Evolutionary conservation across 768 basidiomycete species (phyloP).

Genomic region (Pilatotrama ljubarskyi): DNA sequence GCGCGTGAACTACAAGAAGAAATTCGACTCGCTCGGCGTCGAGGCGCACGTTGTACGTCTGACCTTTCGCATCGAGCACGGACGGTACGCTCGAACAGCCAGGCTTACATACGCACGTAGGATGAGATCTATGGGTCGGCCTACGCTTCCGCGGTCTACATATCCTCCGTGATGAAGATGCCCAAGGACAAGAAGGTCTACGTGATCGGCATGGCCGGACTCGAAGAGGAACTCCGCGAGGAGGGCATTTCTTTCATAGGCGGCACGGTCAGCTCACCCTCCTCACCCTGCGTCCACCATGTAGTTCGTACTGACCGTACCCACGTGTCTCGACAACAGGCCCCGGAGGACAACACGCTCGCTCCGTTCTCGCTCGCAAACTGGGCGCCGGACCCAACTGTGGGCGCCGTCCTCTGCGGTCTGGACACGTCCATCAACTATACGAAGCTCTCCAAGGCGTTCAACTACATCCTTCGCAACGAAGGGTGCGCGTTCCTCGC

Average conservation of each 20-base stretch:
- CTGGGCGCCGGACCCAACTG: conserved; percentile 73
- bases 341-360: conserved; percentile 80
- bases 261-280: conserved; percentile 66
- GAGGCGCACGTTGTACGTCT: conserved; percentile 77
- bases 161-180: conserved; percentile 86
- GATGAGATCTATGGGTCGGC: conserved; percentile 98
- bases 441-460: conserved; percentile 91
- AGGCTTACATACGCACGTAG: conserved; percentile 40
- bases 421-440: conserved; percentile 88
- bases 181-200: conserved; percentile 93
- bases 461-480: conserved; percentile 83
- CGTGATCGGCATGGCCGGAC: conserved; percentile 87
- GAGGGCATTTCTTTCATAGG: conserved; percentile 83
- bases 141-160: conserved; percentile 79
- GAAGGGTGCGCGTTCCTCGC: conserved; percentile 80
- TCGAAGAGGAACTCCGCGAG: conserved; percentile 90
- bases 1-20: conserved; percentile 79
- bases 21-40: conserved; percentile 89
- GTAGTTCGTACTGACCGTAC: neutral
- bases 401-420: conserved; percentile 95
- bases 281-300: neutral
- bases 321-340: conserved; percentile 44
- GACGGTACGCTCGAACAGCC: neutral
- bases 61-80: neutral
- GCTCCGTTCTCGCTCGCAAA: conserved; percentile 63